Evolutionary conservation across 2,329 filamentous ascomycete species (phyloP), one percentile per base, ranked within the genome.

Genomic region (Neospermospora avenae): DNA sequence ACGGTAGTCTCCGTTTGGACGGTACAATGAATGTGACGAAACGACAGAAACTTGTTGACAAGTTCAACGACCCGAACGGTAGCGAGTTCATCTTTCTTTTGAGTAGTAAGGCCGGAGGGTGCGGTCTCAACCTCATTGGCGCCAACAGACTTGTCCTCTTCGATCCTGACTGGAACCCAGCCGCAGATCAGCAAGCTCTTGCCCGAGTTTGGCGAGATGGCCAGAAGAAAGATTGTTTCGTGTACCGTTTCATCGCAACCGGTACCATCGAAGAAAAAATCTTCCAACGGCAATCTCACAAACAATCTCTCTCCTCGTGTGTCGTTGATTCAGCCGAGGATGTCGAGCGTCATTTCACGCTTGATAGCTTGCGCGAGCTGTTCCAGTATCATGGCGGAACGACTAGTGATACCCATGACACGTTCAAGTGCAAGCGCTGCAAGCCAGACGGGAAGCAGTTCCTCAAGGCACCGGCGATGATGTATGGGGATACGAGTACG

Each of bases 221-320:
- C 0, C 95, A 99, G 75, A 98, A 96, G 81, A 99, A 99, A 73
- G 95, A 99, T 71, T 99, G 95, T 72, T 99, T 99, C 70, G 95
- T 99, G 16, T 99, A 99, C 75, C 90, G 95, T n/a, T 99, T 99
- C 77, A 99, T 99, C 69, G 90, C 93, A 0, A 98, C 96, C 0
- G 95, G 95, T 3, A 97, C 93, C 0, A 99, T 99, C 63, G 95
- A 99, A 73, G 95, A 99, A 76, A 99, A 99, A 78, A 97, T 99
- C 68, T 99, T 99, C 78, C 95, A 99, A 75, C 88, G 96, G 10
- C 95, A 99, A 72, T 96, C 91, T 0, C 96, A 99, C 80, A 99
- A 99, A 76, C 95, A 99, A 76, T 96, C 91, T 7, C 80, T 99
- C 1, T 98, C 93, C 0, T 96, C 91, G 0, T 97, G 93, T 69